phyloP scores from a whole-genome alignment of 1,284 basidiomycete genomes.

The Chiua sp. region DNA sequence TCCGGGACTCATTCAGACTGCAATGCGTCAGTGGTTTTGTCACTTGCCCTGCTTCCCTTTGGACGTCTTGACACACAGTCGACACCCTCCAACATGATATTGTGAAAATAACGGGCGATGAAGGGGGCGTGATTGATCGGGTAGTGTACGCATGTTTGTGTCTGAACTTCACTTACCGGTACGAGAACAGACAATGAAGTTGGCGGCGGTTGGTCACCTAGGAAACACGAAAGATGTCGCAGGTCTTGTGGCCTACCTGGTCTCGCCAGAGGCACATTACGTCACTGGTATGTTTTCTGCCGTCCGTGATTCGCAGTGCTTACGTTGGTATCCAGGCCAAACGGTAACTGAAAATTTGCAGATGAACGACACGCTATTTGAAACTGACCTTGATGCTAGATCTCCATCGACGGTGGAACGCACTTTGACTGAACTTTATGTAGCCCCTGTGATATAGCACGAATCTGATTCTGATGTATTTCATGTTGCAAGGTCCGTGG shows the following conservation, averaged over 20 bases:
- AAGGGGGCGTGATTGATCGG: conserved; percentile 18
- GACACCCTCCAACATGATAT: conserved; percentile 19
- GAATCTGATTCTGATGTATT: background rate
- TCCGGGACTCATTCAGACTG: conserved; percentile 45
- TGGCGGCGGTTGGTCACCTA: conserved; percentile 26
- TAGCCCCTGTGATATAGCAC: background rate
- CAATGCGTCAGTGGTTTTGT: conserved; percentile 35
- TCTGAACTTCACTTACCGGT: conserved; percentile 3
- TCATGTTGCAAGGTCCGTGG: background rate
- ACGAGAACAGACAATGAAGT: conserved; percentile 16
- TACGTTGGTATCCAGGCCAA: conserved; percentile 22
- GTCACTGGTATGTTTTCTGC: conserved; percentile 39
- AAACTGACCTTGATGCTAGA: conserved; percentile 12
- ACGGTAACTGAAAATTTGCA: conserved; percentile 25
- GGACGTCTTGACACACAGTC: conserved; percentile 12
- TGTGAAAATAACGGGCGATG: conserved; percentile 17
- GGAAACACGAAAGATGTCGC: conserved; percentile 42
- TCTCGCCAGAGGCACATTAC: conserved; percentile 40
- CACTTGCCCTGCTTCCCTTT: background rate
- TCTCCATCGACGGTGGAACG: conserved; percentile 31
- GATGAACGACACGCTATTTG: background rate
- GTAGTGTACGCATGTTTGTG: background rate
- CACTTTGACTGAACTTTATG: conserved; percentile 27
- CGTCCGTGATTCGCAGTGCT: background rate
- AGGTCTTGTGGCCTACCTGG: conserved; percentile 42